Evolutionary conservation across 1,284 basidiomycete species (phyloP).

Genomic region (Tilletia caries): DNA sequence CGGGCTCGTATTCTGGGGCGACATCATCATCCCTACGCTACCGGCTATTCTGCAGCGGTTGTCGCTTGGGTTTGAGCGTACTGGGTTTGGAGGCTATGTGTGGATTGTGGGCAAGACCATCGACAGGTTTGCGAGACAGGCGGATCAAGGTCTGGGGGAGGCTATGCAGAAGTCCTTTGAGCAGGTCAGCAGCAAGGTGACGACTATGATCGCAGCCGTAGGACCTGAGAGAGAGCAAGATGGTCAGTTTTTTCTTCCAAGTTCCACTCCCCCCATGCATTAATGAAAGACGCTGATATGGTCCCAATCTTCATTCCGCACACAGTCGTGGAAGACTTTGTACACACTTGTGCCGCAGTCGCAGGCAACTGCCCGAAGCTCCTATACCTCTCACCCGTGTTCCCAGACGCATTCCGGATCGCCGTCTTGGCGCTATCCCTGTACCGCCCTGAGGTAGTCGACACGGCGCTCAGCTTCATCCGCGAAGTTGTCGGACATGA

Average conservation of each 20-base stretch:
- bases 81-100: slow-evolving; percentile 80
- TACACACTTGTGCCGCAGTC: slow-evolving; percentile 74
- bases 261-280: not conserved
- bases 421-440: slow-evolving; percentile 37
- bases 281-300: not conserved
- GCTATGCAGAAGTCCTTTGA: slow-evolving; percentile 38
- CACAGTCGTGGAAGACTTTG: slow-evolving; percentile 89
- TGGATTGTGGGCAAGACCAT: slow-evolving; percentile 86
- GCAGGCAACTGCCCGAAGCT: slow-evolving; percentile 69
- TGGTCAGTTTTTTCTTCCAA: slow-evolving; percentile 17
- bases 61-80: slow-evolving; percentile 72
- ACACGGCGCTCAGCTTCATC: slow-evolving; percentile 76
- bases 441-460: slow-evolving; percentile 66
- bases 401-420: slow-evolving; percentile 54
- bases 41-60: slow-evolving; percentile 72
- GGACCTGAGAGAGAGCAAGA: slow-evolving; percentile 34
- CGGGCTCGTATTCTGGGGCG: slow-evolving; percentile 78
- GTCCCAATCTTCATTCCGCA: no score
- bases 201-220: slow-evolving; percentile 30
- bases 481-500: slow-evolving; percentile 68
- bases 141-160: slow-evolving; percentile 25
- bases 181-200: slow-evolving; percentile 36
- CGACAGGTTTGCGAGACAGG: slow-evolving; percentile 35
- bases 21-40: slow-evolving; percentile 66
- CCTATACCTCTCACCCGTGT: slow-evolving; percentile 59